Base-by-base conservation (phyloP, 805 yeast genomes). In the Yarrowia keelungensis region DNA sequence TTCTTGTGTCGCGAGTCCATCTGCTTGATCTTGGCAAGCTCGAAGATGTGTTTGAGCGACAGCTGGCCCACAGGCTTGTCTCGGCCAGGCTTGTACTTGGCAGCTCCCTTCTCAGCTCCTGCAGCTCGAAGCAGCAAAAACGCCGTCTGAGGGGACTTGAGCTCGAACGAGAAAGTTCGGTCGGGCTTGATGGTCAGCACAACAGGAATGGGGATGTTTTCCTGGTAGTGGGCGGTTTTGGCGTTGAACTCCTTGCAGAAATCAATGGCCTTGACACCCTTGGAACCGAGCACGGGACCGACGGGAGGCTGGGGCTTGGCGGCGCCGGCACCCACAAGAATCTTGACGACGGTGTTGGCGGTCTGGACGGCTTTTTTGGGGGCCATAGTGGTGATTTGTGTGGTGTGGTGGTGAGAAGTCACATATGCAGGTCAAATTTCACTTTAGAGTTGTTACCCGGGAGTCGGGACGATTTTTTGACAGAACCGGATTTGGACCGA, bases 301-400 rank as follows among this genome's bases (percentile, higher is more conserved):
- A 95, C 98, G 8, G 99, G 99, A 38, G 99, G 99, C 2, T 97
- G 89, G 50, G 99, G 98, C 1, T 98, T 95, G 0, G 99, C 99
- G 78, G 92, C 91, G 4, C 98, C 98, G 5, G 99, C 98, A 9
- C 94, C 97, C 4, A 94, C 98, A 64, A 94, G 88, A 70, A 94
- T 85, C 79, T 94, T 95, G 67, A 94, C 92, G 73, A 93, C 76
- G 47, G 88, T 81, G 77, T 87, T 89, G 77, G 87, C 90, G 22
- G 82, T 81, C 76, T 49, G 72, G 75, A 74, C 66, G 69, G 51
- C 69, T 51, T 66, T 66, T 53, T 71, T 74, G 45, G 67, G 67
- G 15, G 67, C 56, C 56, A 49, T 46, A 16, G 19, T 45, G 38
- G 62, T 42, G 47, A 38, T 10, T 8, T 9, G 39, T 10, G 39